Evolutionary conservation across 75 land plant species (phyloP).

Genomic region (Selaginella moellendorffii): DNA sequence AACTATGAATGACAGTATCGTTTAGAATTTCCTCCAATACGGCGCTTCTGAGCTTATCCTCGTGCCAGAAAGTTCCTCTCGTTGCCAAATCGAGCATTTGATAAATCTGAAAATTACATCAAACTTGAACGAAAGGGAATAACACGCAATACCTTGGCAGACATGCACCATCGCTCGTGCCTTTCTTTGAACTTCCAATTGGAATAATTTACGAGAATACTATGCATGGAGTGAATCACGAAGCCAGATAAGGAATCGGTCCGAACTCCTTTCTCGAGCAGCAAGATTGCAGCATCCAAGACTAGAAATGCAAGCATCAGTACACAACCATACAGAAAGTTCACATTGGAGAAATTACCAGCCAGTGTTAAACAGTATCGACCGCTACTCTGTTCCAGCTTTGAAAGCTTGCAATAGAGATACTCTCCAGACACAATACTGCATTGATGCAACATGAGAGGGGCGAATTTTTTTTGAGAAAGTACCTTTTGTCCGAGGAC

Average conservation of each 20-base stretch:
- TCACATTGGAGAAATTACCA: conserved; percentile 8
- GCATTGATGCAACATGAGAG: background rate
- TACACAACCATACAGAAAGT: background rate
- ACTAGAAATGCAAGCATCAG: conserved; percentile 33
- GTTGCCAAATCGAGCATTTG: background rate
- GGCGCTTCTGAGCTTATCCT: background rate
- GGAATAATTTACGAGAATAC: conserved; percentile 64
- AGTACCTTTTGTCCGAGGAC: background rate
- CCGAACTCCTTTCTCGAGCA: conserved; percentile 49
- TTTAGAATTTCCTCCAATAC: background rate
- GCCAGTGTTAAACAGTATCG: conserved; percentile 17
- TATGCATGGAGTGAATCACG: conserved; percentile 43
- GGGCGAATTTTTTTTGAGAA: background rate
- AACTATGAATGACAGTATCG: background rate
- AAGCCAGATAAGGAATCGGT: conserved; percentile 34
- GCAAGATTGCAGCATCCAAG: conserved; percentile 41
- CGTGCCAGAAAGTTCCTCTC: background rate
- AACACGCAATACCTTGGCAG: conserved; percentile 52
- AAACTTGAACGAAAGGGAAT: too few relatives aligned
- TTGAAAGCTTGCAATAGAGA: conserved; percentile 12
- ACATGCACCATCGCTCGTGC: conserved; percentile 60
- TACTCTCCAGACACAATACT: background rate
- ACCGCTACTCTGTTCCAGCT: conserved; percentile 18
- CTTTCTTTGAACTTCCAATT: conserved; percentile 69
- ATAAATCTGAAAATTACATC: background rate